Percentiles rank a stretch among this genome's conserved stretches.
These are phyloP conservation scores for Pulveroboletus sp. DNA, from an alignment of 768 basidiomycete genomes.

Conservation along the genomic window DNA sequence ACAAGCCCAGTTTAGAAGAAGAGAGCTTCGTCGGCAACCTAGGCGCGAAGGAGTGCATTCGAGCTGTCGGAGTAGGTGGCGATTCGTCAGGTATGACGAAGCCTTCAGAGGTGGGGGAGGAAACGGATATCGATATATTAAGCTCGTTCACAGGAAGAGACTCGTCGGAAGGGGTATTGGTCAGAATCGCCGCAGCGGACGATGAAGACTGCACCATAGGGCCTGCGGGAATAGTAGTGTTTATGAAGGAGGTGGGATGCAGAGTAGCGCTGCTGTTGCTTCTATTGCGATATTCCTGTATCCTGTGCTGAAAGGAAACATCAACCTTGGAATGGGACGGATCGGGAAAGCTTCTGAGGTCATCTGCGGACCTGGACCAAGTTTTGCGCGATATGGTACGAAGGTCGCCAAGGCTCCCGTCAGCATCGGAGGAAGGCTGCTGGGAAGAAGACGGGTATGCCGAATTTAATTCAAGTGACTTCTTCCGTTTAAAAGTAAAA, in stretches of 20 bases:
- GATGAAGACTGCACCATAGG: conserved; percentile 44
- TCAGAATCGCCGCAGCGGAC: conserved; percentile 19
- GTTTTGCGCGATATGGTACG: conserved; percentile 63
- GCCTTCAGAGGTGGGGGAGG: conserved; percentile 39
- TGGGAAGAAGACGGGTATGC: conserved; percentile 30
- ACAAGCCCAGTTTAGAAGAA: conserved; percentile 43
- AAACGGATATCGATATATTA: conserved; percentile 47
- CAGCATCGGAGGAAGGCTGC: conserved; percentile 27
- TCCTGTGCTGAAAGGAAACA: conserved; percentile 53
- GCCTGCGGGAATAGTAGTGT: conserved; percentile 25
- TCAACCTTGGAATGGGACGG: conserved; percentile 37
- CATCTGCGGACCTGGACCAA: conserved; percentile 81
- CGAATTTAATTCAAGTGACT: conserved; percentile 42
- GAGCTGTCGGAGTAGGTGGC: conserved; percentile 49
- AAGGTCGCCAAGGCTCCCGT: conserved; percentile 57
- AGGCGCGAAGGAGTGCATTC: conserved; percentile 68
- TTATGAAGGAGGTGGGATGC: conserved; percentile 35
- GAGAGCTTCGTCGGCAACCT: conserved; percentile 68
- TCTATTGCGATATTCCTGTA: conserved; percentile 62
- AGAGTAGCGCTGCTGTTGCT: conserved; percentile 54
- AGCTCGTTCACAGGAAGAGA: conserved; percentile 19
- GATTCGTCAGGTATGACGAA: conserved; percentile 31
- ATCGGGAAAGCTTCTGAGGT: conserved; percentile 55
- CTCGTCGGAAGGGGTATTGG: conserved; percentile 22
- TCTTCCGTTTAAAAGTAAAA: conserved; percentile 44